Conservation (phyloP, 1,284 basidiomycete species). For the Moniliella sp. region DNA sequence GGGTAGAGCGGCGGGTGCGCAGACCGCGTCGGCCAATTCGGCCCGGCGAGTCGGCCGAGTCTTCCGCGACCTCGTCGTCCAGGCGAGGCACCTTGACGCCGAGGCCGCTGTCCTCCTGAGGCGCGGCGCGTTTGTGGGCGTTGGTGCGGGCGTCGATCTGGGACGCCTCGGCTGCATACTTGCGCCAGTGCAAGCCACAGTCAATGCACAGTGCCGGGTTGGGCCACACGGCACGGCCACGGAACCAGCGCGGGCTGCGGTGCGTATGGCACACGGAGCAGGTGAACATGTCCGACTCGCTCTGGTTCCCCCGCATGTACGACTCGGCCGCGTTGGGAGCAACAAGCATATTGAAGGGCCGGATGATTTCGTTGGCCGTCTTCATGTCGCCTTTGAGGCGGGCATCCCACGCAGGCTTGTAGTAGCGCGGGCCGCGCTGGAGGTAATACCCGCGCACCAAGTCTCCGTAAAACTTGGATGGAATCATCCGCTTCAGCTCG, state of each 20-base stretch:
- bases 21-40: too few species aligned
- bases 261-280: conserved; percentile 25
- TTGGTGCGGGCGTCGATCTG: conserved; percentile 12
- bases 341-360: neutral
- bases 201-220: conserved; percentile 21
- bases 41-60: too few species aligned
- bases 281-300: neutral
- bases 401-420: neutral
- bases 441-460: conserved; percentile 61
- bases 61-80: too few species aligned
- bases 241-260: conserved; percentile 23
- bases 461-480: conserved; percentile 48
- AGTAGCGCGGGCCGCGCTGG: conserved; percentile 43
- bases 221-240: conserved; percentile 12
- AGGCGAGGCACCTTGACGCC: too few species aligned
- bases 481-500: conserved; percentile 52
- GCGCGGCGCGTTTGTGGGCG: conserved; percentile 8
- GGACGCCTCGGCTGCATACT: conserved; percentile 24
- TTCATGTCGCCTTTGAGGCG: neutral
- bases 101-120: conserved; percentile 8
- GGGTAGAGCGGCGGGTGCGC: too few species aligned
- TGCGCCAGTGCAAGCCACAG: conserved; percentile 31
- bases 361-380: neutral
- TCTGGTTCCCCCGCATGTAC: neutral
- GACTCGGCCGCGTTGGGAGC: neutral